Evolutionary conservation across 768 basidiomycete species (phyloP).

Genomic region (Tricholoma hemisulphureum): DNA sequence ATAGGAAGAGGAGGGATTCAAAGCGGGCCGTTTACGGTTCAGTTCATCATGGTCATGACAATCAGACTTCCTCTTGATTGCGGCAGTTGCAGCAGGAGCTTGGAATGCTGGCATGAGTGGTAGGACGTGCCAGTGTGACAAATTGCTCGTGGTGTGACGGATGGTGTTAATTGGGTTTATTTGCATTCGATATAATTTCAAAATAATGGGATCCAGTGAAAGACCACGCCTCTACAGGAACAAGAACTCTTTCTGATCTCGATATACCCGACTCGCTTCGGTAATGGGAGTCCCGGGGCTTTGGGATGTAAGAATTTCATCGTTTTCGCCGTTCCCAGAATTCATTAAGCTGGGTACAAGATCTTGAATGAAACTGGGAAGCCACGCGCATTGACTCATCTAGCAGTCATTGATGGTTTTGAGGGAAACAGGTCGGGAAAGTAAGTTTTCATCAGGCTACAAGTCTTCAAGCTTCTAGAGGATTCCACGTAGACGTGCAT

Average conservation of each 20-base stretch:
- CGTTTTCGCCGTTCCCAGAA: neutral
- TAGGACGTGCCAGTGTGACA: slow-evolving; percentile 3
- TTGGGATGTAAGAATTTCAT: slow-evolving; percentile 22
- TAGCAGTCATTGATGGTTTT: slow-evolving; percentile 25
- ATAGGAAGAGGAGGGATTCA: slow-evolving; percentile 11
- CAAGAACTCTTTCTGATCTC: neutral
- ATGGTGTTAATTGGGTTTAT: slow-evolving; percentile 2
- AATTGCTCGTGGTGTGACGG: slow-evolving; percentile 7
- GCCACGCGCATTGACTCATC: slow-evolving; percentile 21
- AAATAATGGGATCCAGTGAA: no score
- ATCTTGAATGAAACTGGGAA: slow-evolving; percentile 21
- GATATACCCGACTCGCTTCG: no score
- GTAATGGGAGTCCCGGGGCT: slow-evolving; percentile 30
- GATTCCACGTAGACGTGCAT: slow-evolving; percentile 40
- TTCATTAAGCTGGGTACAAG: slow-evolving; percentile 3
- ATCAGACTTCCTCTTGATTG: slow-evolving; percentile 37
- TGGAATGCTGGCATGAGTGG: slow-evolving; percentile 33
- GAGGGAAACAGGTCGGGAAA: slow-evolving; percentile 50
- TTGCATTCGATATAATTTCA: neutral
- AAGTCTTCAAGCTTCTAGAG: slow-evolving; percentile 46
- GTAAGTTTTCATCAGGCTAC: slow-evolving; percentile 45
- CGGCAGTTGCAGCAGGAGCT: slow-evolving; percentile 15
- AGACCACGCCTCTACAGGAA: neutral
- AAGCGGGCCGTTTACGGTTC: slow-evolving; percentile 31
- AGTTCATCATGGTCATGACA: slow-evolving; percentile 24